Evolutionary conservation across 1,284 basidiomycete species (phyloP).

Genomic region (Moniliophthora roreri): DNA sequence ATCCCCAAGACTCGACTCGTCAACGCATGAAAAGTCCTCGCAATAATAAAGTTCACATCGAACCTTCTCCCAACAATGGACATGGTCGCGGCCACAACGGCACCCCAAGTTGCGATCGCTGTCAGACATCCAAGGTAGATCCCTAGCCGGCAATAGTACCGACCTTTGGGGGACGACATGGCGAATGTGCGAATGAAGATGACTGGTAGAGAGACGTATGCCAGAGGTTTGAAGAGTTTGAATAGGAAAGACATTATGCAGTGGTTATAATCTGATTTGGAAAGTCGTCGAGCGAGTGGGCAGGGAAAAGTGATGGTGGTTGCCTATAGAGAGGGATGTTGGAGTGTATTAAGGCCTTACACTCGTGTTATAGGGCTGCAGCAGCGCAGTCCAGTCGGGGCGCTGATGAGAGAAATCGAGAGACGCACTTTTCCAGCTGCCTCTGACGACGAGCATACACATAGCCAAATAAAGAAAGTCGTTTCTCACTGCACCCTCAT

Average conservation of each 20-base stretch:
- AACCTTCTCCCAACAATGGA: constrained; percentile 71
- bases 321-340: too few relatives aligned
- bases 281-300: not conserved
- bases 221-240: constrained; percentile 63
- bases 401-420: too few relatives aligned
- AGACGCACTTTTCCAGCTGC: too few relatives aligned
- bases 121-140: constrained; percentile 78
- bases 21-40: constrained; percentile 80
- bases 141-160: constrained; percentile 74
- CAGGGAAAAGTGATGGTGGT: too few relatives aligned
- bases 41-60: constrained; percentile 87
- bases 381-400: too few relatives aligned
- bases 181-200: constrained; percentile 61
- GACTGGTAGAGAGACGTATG: constrained; percentile 70
- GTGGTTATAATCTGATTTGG: constrained; percentile 1
- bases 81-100: constrained; percentile 72
- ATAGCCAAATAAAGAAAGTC: too few relatives aligned
- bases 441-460: too few relatives aligned
- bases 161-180: constrained; percentile 49
- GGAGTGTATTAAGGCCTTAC: too few relatives aligned
- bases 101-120: constrained; percentile 75
- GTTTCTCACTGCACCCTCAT: too few relatives aligned
- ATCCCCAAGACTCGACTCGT: constrained; percentile 71
- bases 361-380: too few relatives aligned
- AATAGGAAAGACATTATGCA: constrained; percentile 57